Percentiles rank a stretch among this genome's conserved stretches.
Evolutionary conservation across 768 basidiomycete genomes (phyloP).

Genomic region (Amanita subjunquillea): DNA sequence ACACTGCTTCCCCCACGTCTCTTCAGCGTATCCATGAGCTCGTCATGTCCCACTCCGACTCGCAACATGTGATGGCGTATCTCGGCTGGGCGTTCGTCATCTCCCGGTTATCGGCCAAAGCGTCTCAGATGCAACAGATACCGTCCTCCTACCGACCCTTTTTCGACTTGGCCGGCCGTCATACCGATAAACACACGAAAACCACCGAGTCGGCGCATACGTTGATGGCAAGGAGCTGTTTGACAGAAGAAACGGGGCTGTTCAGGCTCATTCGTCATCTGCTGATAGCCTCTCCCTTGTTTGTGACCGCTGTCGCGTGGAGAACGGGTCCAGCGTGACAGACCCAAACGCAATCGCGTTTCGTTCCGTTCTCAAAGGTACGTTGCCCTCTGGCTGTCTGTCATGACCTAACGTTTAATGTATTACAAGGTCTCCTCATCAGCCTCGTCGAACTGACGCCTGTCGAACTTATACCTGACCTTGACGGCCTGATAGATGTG

Average conservation of each 20-base stretch:
- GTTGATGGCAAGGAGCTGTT: conserved; percentile 47
- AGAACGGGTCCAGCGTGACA: conserved; percentile 53
- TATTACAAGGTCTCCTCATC: conserved; percentile 59
- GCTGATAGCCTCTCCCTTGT: conserved; percentile 62
- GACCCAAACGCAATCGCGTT: conserved; percentile 74
- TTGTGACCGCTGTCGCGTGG: conserved; percentile 67
- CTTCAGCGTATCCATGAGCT: conserved; percentile 59
- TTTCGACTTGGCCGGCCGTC: conserved; percentile 40
- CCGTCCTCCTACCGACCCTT: conserved; percentile 46
- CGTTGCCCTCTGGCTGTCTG: conserved; percentile 8
- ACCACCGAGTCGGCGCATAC: conserved; percentile 45
- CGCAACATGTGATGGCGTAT: conserved; percentile 62
- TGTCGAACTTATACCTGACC: conserved; percentile 70
- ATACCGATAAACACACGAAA: conserved; percentile 36
- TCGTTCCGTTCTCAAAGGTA: conserved; percentile 80
- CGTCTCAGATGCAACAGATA: conserved; percentile 35
- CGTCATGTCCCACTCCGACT: conserved; percentile 45
- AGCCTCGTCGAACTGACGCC: conserved; percentile 64
- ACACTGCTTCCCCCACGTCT: conserved; percentile 51
- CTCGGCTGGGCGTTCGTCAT: conserved; percentile 83
- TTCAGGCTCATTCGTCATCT: conserved; percentile 47
- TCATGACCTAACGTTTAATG: conserved; percentile 2
- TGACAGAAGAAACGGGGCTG: conserved; percentile 50
- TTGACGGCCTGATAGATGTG: conserved; percentile 58
- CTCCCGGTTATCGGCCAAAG: conserved; percentile 43